Evolutionary conservation across 176 grass and related monocot genomes (phyloP).

Genomic region (Chrysopogon serrulatus): DNA sequence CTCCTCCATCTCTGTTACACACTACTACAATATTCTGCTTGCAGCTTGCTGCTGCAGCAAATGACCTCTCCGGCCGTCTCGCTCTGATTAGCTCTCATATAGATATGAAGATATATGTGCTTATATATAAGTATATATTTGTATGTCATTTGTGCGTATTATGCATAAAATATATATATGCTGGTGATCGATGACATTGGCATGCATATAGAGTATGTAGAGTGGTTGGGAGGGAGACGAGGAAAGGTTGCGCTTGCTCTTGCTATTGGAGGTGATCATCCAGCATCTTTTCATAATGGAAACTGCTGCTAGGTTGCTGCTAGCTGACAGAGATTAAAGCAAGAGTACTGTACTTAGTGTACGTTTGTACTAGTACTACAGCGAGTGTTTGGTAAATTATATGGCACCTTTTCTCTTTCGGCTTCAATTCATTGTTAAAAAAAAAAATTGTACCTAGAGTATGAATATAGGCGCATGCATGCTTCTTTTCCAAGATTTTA

Average conservation of each 20-base stretch:
- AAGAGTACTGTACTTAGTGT: not conserved
- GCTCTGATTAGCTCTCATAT: too few relatives aligned
- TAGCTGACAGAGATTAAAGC: not conserved
- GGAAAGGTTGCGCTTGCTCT: not conserved
- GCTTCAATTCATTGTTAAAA: not conserved
- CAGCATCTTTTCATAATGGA: not conserved
- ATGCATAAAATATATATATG: not conserved
- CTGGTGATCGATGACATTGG: not conserved
- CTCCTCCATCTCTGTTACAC: not conserved
- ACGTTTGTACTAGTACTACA: not conserved
- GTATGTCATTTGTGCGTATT: not conserved
- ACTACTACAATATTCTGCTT: not conserved
- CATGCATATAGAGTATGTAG: not conserved
- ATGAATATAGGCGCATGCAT: not conserved
- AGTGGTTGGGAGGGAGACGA: constrained; percentile 9
- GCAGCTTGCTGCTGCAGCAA: not conserved
- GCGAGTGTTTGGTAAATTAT: not conserved
- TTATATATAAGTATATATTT: too few relatives aligned
- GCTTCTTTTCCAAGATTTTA: not conserved
- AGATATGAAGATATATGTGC: too few relatives aligned
- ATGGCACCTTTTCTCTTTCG: constrained; percentile 1
- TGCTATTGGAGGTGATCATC: not conserved
- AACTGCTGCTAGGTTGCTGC: not conserved
- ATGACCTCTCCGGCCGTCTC: not conserved
- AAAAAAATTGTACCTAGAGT: too few relatives aligned